Base-by-base conservation (phyloP, 192 early-diverging fungal species). In the Gamsiella multidivaricata region DNA sequence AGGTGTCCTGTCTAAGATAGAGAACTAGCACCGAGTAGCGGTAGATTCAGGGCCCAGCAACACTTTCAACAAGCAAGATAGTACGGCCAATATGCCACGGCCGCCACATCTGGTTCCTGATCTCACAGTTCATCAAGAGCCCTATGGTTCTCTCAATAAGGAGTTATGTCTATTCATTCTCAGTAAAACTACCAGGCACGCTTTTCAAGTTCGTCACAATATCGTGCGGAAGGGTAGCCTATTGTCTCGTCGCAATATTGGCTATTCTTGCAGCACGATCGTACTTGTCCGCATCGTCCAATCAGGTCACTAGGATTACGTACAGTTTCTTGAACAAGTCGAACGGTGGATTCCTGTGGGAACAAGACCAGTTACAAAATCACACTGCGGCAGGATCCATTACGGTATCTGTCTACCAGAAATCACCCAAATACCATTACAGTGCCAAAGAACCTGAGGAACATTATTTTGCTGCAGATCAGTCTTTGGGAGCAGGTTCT, bases 161-260 rank as follows among this genome's bases (percentile, higher is more conserved):
- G n/a, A 62, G 54, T 31, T 65, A 82, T 52, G 45, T 66, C 18
- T 82, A 56, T 54, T 65, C 81, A 8, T 82, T 82, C 63, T 55
- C 58, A 33, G 42, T 82, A 12, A 67, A 70, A 14, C 39, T 82
- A 12, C 76, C 81, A 0, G 69, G 65, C 28, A 80, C 51, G 0
- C 46, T 82, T 20, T 70, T 76, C 15, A 76, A 82, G 31, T 47
- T 66, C 3, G 33, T 82, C 23, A 31, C 61, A 18, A 49, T 51
- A 29, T 17, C 54, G 3, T 64, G 66, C 37, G 75, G 75, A 31
- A 65, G 58, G 17, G 64, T 82, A 20, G 0, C n/a, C 1, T 69
- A 69, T 20, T 43, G 65, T 39, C 54, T 80, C 11, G 25, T 25
- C n/a, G n/a, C n/a, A n/a, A n/a, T n/a, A n/a, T n/a, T n/a, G n/a